phyloP scores from a whole-genome alignment of 73 alveolate genomes.

The Paramecium tetraurelia region DNA sequence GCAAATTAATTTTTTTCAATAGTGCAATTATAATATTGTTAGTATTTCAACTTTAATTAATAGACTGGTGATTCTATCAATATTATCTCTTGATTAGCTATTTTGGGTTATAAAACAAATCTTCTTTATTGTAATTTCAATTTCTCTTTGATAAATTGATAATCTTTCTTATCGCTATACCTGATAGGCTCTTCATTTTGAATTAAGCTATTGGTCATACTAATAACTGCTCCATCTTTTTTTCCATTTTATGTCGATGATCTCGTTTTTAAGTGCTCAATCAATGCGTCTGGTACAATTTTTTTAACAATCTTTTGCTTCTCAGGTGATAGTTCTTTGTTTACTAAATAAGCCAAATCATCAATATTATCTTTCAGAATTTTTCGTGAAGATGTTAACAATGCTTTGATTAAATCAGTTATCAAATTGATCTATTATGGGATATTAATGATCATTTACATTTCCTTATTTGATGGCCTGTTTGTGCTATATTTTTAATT shows the following conservation, averaged over 20 bases:
- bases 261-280: slow-evolving; percentile 10
- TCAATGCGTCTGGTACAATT: background rate
- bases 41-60: background rate
- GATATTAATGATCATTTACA: background rate
- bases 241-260: slow-evolving; percentile 36
- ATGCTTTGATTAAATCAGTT: slow-evolving; percentile 21
- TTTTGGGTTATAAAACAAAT: background rate
- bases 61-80: background rate
- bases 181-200: background rate
- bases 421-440: background rate
- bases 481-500: background rate
- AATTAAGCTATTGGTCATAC: background rate
- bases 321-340: background rate
- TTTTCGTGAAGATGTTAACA: slow-evolving; percentile 12
- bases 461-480: background rate
- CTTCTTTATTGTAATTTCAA: background rate
- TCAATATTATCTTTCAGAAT: background rate
- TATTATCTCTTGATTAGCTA: background rate
- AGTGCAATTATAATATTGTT: background rate
- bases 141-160: background rate
- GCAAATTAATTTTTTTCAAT: background rate
- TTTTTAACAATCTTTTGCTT: background rate
- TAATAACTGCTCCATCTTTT: background rate
- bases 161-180: background rate
- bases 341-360: slow-evolving; percentile 13